Percentiles rank a stretch among this genome's conserved stretches.
These are phyloP conservation scores for Pseudogymnoascus sp. DNA, from an alignment of 2,329 filamentous ascomycete genomes.

Conservation along the genomic window DNA sequence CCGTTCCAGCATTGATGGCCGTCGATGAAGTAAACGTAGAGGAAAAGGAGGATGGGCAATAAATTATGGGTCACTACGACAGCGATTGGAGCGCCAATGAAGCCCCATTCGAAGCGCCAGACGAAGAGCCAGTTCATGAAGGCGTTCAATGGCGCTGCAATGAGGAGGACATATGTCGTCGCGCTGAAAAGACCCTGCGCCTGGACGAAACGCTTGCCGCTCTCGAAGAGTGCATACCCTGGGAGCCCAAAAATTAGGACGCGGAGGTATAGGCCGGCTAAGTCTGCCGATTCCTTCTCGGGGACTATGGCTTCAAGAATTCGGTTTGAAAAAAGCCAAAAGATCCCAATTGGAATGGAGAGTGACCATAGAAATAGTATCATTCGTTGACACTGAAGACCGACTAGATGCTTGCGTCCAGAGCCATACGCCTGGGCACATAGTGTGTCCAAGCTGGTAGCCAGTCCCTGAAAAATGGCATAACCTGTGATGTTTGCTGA, in stretches of 20 bases:
- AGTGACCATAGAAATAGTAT: constrained; percentile 65
- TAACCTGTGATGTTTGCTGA: constrained; percentile 71
- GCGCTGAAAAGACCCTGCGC: constrained; percentile 76
- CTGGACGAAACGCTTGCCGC: constrained; percentile 71
- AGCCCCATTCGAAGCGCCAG: constrained; percentile 61
- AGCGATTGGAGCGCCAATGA: constrained; percentile 71
- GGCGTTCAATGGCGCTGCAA: constrained; percentile 69
- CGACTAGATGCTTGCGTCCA: constrained; percentile 81
- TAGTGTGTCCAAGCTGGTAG: constrained; percentile 84
- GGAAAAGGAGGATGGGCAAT: constrained; percentile 61
- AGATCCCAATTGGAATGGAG: constrained; percentile 60
- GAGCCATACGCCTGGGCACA: constrained; percentile 92
- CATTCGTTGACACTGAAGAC: constrained; percentile 75
- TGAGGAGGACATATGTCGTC: constrained; percentile 65
- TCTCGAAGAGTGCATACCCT: constrained; percentile 68
- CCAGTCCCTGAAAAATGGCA: constrained; percentile 72
- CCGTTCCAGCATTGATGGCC: constrained; percentile 75
- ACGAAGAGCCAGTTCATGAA: constrained; percentile 73
- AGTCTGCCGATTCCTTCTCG: constrained; percentile 57
- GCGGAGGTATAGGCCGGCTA: constrained; percentile 67
- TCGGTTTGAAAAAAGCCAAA: constrained; percentile 61
- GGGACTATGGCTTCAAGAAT: constrained; percentile 62
- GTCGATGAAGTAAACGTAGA: constrained; percentile 64
- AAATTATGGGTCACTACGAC: constrained; percentile 67
- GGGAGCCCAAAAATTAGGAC: constrained; percentile 63